Base-by-base conservation (phyloP, 306 rosid species). In the Trichosanthes cucumerina region DNA sequence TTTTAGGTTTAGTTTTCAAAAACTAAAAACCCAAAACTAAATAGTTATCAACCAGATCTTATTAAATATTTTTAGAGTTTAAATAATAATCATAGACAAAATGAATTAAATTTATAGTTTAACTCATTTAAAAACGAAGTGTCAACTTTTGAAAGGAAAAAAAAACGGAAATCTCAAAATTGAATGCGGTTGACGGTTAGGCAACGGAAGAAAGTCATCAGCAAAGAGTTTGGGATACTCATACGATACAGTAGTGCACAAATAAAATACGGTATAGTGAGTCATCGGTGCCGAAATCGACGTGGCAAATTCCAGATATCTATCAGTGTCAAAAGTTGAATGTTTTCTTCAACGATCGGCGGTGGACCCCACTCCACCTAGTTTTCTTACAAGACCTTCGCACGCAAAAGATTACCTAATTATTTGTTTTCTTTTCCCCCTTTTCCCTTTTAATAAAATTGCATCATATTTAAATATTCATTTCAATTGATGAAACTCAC, bases 341-440 rank as follows among this genome's bases (percentile, higher is more conserved):
- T 28, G n/a, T 14, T 63, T 33, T 63, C 5, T 9, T 28, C 39
- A 34, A 63, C 1, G 15, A 58, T 58, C 33, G 63, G 56, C 33
- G 36, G 76, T 15, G 76, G 76, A 13, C 76, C 76, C 76, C 38
- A 70, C 56, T 70, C 56, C n/a, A 23, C 12, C 76, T 70, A 43
- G 36, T 43, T 70, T 44, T 44, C 76, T 70, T 70, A 43, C 76
- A 44, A 23, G 4, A 23, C 54, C 76, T 70, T 43, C 54, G 36
- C 76, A 70, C 76, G 76, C 76, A 70, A 70, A 70, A 70, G 76
- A 70, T 70, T 9, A 2, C 56, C 56, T 39, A 23, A 70, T 41
- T n/a, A 11, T 69, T 41, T 21, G 2, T 21, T 23, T 41, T 11
- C 1, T 18, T 23, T 69, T 41, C 15, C 0, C 18, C 11, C 14